Evolutionary conservation across 768 basidiomycete genomes (phyloP).

Genomic region (Rhizopogon vinicolor): DNA sequence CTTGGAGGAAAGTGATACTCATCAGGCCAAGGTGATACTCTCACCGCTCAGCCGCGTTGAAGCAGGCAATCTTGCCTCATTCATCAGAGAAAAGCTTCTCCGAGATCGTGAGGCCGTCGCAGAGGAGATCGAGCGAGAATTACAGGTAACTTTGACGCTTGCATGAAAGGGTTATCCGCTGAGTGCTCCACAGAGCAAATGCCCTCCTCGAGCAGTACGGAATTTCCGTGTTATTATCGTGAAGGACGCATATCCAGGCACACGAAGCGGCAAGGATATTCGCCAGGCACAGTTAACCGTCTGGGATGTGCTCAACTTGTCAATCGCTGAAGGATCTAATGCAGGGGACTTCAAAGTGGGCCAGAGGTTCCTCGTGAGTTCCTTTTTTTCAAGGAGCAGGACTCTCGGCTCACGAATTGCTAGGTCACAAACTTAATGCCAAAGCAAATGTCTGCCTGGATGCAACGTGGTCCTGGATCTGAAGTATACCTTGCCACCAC

Average conservation of each 20-base stretch:
- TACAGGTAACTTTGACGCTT: constrained; percentile 49
- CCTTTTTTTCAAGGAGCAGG: neutral
- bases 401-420: neutral
- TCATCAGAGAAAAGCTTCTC: constrained; percentile 44
- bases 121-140: constrained; percentile 67
- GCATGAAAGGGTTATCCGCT: neutral
- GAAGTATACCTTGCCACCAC: constrained; percentile 70
- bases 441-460: constrained; percentile 67
- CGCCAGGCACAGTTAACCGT: constrained; percentile 76
- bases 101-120: constrained; percentile 45
- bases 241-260: constrained; percentile 48
- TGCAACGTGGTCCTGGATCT: constrained; percentile 50
- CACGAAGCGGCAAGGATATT: constrained; percentile 42
- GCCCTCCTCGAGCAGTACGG: constrained; percentile 71
- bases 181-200: constrained; percentile 39
- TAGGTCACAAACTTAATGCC: constrained; percentile 66
- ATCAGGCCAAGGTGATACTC: constrained; percentile 39
- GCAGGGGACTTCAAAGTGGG: constrained; percentile 54
- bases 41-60: constrained; percentile 36
- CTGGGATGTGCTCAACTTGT: constrained; percentile 67
- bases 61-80: constrained; percentile 60
- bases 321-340: constrained; percentile 44
- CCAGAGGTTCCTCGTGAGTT: constrained; percentile 61
- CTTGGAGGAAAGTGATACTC: constrained; percentile 47
- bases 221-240: constrained; percentile 72